These are phyloP conservation scores for Thyridium curvatum DNA, from an alignment of 2,329 filamentous ascomycete genomes.

Conservation along the genomic window DNA sequence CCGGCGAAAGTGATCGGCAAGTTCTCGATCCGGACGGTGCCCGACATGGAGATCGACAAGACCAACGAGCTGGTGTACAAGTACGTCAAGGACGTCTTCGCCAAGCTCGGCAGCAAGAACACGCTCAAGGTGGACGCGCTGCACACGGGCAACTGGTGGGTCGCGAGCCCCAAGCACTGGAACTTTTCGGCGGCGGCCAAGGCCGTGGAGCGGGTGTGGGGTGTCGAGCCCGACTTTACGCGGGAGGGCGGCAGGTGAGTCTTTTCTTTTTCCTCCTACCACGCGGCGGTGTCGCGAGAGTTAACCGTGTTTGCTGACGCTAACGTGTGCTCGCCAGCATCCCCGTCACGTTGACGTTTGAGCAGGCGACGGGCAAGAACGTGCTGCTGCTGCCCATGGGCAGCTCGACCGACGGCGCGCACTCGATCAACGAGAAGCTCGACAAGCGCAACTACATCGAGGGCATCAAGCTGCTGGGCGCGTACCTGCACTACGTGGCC, in stretches of 20 bases:
- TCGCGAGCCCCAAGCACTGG: conserved; percentile 95
- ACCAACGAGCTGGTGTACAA: conserved; percentile 83
- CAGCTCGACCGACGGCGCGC: conserved; percentile 90
- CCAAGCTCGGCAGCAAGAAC: conserved; percentile 89
- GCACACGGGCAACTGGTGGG: conserved; percentile 98
- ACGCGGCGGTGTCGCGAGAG: no score
- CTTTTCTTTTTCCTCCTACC: conserved; percentile 2
- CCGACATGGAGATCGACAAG: conserved; percentile 89
- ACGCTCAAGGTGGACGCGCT: conserved; percentile 72
- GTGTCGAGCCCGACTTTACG: conserved; percentile 88
- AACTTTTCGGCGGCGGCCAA: conserved; percentile 94
- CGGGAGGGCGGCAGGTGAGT: conserved; percentile 83
- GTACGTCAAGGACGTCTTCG: conserved; percentile 78
- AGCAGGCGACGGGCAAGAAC: conserved; percentile 97
- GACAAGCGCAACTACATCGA: conserved; percentile 98
- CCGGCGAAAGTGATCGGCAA: conserved; percentile 97
- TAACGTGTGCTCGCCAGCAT: conserved; percentile 52
- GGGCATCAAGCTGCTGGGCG: conserved; percentile 90
- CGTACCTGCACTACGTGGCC: conserved; percentile 93
- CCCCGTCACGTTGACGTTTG: conserved; percentile 93
- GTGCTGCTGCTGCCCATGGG: conserved; percentile 95
- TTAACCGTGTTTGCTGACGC: no score
- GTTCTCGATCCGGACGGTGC: conserved; percentile 96
- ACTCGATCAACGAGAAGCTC: conserved; percentile 98
- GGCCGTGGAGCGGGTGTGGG: conserved; percentile 94